Evolutionary conservation across 2,329 filamentous ascomycete species (phyloP).

Genomic region (Bipolaris zeicola): DNA sequence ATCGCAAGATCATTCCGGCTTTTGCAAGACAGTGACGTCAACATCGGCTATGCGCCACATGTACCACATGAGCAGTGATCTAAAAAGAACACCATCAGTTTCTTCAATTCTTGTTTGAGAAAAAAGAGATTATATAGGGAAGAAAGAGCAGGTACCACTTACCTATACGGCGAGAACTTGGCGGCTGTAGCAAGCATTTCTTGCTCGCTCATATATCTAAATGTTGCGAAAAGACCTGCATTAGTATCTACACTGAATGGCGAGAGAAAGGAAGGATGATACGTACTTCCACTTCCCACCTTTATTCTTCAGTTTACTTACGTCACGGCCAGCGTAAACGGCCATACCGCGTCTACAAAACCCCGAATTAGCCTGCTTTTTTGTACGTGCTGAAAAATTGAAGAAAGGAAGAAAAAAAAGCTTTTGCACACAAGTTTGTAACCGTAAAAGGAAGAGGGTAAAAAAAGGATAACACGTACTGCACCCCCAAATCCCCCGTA

Average conservation of each 20-base stretch:
- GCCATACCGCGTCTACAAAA: slow-evolving; percentile 80
- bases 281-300: slow-evolving; percentile 83
- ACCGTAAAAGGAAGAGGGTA: background rate
- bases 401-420: background rate
- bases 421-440: no score
- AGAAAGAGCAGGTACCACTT: slow-evolving; percentile 34
- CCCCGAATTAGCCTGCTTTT: background rate
- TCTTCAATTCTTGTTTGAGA: background rate
- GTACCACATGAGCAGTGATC: slow-evolving; percentile 97
- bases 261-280: background rate
- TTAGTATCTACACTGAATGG: background rate
- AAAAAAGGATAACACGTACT: slow-evolving; percentile 57
- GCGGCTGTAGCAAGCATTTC: slow-evolving; percentile 87
- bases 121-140: background rate
- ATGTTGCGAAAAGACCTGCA: background rate
- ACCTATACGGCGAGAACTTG: slow-evolving; percentile 81
- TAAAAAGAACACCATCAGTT: slow-evolving; percentile 31
- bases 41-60: slow-evolving; percentile 91
- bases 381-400: background rate
- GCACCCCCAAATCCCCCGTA: slow-evolving; percentile 89
- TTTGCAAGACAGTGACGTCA: slow-evolving; percentile 63
- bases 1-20: slow-evolving; percentile 5
- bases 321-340: slow-evolving; percentile 79
- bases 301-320: slow-evolving; percentile 78
- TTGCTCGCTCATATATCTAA: slow-evolving; percentile 81